phyloP scores from a whole-genome alignment of 2,329 filamentous ascomycete genomes.

The Sclerotinia sclerotiorum region DNA sequence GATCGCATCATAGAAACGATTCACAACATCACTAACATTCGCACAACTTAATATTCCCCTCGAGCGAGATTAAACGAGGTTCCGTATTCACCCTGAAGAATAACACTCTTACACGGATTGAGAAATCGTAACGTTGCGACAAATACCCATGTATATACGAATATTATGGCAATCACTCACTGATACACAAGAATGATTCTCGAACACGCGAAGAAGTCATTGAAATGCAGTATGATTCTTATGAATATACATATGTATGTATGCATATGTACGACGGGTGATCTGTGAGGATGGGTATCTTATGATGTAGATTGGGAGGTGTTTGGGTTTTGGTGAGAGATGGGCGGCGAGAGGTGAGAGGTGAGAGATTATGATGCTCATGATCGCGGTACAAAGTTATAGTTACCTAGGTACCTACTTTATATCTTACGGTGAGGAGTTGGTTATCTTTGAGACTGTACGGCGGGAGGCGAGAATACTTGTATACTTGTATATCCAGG shows the following conservation, averaged over 20 bases:
- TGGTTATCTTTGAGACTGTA: too few relatives aligned
- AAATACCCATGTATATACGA: neutral
- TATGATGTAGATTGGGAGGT: neutral
- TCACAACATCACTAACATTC: neutral
- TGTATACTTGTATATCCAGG: too few relatives aligned
- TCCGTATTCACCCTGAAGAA: neutral
- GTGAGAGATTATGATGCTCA: too few relatives aligned
- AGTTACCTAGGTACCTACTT: too few relatives aligned
- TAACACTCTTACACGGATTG: neutral
- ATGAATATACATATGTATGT: neutral
- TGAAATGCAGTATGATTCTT: neutral
- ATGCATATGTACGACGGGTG: neutral
- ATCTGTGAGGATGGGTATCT: neutral
- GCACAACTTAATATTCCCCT: neutral
- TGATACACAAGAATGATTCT: neutral
- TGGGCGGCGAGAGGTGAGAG: too few relatives aligned
- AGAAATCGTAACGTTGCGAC: slow-evolving; percentile 5
- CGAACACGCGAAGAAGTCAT: neutral
- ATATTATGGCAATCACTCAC: neutral
- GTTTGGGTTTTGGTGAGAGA: too few relatives aligned
- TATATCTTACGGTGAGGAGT: too few relatives aligned
- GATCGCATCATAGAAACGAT: neutral
- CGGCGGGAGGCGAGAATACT: too few relatives aligned
- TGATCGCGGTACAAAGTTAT: too few relatives aligned
- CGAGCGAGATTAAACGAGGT: neutral